Base-by-base conservation (phyloP, 2,329 filamentous ascomycete genomes). In the Alternaria brassicae region DNA sequence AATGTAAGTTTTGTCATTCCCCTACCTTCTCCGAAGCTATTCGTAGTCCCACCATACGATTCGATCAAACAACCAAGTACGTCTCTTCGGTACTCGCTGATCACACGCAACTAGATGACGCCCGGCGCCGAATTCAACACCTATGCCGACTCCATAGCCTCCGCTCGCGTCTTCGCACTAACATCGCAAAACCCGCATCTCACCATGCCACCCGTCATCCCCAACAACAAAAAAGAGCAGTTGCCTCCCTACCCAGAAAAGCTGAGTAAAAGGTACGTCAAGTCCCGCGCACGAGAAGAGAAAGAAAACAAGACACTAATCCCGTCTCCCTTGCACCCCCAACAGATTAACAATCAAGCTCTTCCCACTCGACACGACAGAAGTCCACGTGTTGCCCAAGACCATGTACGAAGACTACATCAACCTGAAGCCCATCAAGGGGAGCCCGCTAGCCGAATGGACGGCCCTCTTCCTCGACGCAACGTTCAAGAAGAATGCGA, bases 81-180 rank as follows among this genome's bases (percentile, higher is more conserved):
- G 0, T 72, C 72, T 3, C 54, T 79, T 19, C 65, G 72, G 51
- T 63, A 64, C 53, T 44, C 41, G 58, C 77, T 76, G 62, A 77
- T 72, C 32, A 25, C 52, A 15, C 68, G 68, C 47, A 80, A 80
- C 61, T 77, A 84, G 81, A 85, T 89, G 66, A 89, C 86, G 0
- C 94, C 95, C 2, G 86, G 90, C 12, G 92, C 91, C 63, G 95
- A 99, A 77, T 99, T 99, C 85, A 99, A 99, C 82, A 91, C 90
- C 57, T 96, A 92, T 73, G 93, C 95, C 58, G 96, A 99, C 63
- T 77, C 78, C 47, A 71, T 82, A 52, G 82, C 82, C 28, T 78
- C 81, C 7, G 82, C 82, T 1, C 76, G 81, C 41, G 70, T 84
- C 32, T 83, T 82, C 56, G 81, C 82, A 1, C 73, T 84, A 12